phyloP scores from a whole-genome alignment of 192 early-diverging fungal genomes.

The Entomortierella parvispora region DNA sequence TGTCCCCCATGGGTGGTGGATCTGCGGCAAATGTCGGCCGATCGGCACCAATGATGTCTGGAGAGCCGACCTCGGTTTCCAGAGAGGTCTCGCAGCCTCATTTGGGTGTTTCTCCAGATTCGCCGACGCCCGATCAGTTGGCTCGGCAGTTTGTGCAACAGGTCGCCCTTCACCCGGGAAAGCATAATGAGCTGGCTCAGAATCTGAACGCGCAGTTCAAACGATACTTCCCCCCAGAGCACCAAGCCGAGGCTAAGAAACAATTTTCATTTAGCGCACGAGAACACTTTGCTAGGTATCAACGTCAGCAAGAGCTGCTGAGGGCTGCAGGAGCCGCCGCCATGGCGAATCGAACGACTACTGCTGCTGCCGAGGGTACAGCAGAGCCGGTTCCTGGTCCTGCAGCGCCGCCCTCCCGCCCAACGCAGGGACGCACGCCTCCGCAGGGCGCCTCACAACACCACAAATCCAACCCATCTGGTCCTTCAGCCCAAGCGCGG shows the following conservation, averaged over 20 bases:
- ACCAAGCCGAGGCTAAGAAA: slow-evolving; percentile 43
- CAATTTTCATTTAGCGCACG: slow-evolving; percentile 36
- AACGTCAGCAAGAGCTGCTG: slow-evolving; percentile 42
- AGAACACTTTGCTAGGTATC: slow-evolving; percentile 38
- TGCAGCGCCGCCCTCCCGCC: too few species aligned
- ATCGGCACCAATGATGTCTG: slow-evolving; percentile 1
- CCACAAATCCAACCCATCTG: too few species aligned
- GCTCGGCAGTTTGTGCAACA: slow-evolving; percentile 50
- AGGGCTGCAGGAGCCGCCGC: slow-evolving; percentile 4
- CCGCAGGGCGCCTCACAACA: too few species aligned
- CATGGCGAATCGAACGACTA: not conserved
- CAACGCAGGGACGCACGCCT: too few species aligned
- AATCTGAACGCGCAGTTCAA: slow-evolving; percentile 41
- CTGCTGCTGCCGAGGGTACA: not conserved
- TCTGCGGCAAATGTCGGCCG: not conserved
- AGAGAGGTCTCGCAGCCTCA: slow-evolving; percentile 8
- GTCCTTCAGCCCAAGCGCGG: too few species aligned
- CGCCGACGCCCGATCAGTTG: slow-evolving; percentile 44
- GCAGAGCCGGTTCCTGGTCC: not conserved
- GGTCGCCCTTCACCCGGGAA: slow-evolving; percentile 38
- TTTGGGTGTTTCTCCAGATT: slow-evolving; percentile 36
- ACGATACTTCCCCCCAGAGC: slow-evolving; percentile 35
- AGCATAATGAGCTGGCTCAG: slow-evolving; percentile 46
- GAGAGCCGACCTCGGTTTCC: slow-evolving; percentile 2
- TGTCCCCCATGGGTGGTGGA: not conserved